phyloP scores from a whole-genome alignment of 2,329 filamentous ascomycete species.

The Colletotrichum eleusines region DNA sequence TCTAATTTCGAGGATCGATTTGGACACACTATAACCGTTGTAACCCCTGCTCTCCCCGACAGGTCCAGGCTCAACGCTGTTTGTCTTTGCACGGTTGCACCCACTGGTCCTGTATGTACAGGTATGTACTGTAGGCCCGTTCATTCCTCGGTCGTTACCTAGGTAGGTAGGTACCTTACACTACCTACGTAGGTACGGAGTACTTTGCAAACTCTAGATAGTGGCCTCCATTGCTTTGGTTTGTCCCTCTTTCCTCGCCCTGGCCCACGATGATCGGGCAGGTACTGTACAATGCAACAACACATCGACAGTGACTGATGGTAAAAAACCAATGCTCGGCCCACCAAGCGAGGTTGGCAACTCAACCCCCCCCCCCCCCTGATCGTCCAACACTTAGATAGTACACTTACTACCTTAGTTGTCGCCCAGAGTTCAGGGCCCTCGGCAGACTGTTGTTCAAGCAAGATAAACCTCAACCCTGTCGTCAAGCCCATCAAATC shows the following conservation, averaged over 20 bases:
- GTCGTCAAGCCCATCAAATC: conserved; percentile 5
- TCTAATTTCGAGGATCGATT: conserved; percentile 31
- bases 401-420: too few species aligned
- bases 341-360: conserved; percentile 13
- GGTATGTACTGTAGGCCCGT: too few species aligned
- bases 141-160: neutral
- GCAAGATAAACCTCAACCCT: conserved; percentile 7
- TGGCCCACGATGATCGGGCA: conserved; percentile 1
- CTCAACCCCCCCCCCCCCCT: neutral
- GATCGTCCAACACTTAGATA: neutral
- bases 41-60: conserved; percentile 38
- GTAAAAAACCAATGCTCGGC: neutral
- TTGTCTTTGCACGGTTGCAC: conserved; percentile 24
- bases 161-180: too few species aligned
- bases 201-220: neutral
- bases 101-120: too few species aligned
- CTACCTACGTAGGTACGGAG: too few species aligned
- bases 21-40: neutral
- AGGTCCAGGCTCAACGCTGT: conserved; percentile 35
- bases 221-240: neutral
- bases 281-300: conserved; percentile 5
- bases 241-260: neutral
- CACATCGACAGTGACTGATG: neutral
- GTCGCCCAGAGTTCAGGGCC: conserved; percentile 20
- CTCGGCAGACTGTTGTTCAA: conserved; percentile 1